phyloP scores from a whole-genome alignment of 2,329 filamentous ascomycete species.

The Macroventuria anomochaeta region DNA sequence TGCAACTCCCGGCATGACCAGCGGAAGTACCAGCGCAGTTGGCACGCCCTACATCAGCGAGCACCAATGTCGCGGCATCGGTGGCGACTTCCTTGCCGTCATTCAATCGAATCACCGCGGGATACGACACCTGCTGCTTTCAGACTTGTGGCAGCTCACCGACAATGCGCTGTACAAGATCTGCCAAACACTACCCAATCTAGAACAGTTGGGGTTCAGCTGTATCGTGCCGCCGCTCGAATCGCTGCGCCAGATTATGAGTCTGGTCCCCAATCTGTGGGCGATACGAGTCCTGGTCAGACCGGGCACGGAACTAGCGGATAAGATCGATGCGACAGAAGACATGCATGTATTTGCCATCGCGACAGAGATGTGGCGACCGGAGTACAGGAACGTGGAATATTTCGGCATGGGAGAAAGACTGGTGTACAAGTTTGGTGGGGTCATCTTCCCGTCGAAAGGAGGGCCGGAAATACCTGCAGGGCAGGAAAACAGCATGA shows the following conservation, averaged over 20 bases:
- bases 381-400: constrained; percentile 43
- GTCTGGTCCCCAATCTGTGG: constrained; percentile 49
- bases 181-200: constrained; percentile 61
- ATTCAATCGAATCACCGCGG: constrained; percentile 59
- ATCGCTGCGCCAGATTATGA: constrained; percentile 45
- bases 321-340: constrained; percentile 36
- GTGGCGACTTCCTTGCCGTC: constrained; percentile 57
- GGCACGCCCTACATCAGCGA: constrained; percentile 35
- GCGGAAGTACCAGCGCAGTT: constrained; percentile 23
- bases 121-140: constrained; percentile 63
- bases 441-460: constrained; percentile 35
- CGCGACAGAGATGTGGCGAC: constrained; percentile 43
- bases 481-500: constrained; percentile 33
- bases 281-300: constrained; percentile 51
- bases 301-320: constrained; percentile 32
- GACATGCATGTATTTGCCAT: constrained; percentile 44
- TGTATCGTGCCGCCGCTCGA: constrained; percentile 60
- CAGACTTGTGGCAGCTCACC: constrained; percentile 62
- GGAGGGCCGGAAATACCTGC: constrained; percentile 3
- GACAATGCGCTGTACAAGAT: constrained; percentile 58
- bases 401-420: constrained; percentile 51
- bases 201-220: constrained; percentile 65
- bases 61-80: constrained; percentile 46
- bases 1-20: constrained; percentile 28
- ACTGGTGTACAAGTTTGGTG: constrained; percentile 48